These are phyloP conservation scores for Selenicereus undatus DNA, from an alignment of 148 eudicot species.

Conservation along the genomic window DNA sequence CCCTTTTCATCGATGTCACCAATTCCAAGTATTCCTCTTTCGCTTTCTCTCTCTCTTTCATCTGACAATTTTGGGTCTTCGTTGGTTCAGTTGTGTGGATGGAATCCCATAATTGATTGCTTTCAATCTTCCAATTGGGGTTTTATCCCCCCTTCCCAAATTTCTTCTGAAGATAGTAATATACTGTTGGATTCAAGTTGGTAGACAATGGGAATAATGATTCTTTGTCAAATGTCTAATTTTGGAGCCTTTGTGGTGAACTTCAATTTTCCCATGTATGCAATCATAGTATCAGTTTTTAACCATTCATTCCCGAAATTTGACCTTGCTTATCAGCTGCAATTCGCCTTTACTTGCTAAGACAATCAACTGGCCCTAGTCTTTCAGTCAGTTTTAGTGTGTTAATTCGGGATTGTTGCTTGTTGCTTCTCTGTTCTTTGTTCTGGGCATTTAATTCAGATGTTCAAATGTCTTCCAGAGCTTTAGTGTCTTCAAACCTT, in stretches of 20 bases:
- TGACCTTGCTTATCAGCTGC: background rate
- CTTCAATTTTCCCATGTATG: background rate
- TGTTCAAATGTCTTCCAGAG: background rate
- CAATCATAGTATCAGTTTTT: no score
- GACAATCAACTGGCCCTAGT: background rate
- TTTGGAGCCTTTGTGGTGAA: background rate
- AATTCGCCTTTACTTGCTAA: background rate
- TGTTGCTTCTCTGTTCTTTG: background rate
- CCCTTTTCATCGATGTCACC: conserved; percentile 67
- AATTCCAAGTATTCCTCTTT: conserved; percentile 56
- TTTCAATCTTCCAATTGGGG: background rate
- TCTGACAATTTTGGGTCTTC: background rate
- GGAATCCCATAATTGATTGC: no score
- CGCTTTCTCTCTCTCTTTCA: conserved; percentile 7
- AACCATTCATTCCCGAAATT: no score
- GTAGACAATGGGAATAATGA: background rate
- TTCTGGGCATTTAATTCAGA: background rate
- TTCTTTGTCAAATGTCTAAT: background rate
- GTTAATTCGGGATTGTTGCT: background rate
- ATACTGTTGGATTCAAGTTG: no score
- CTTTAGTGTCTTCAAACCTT: background rate
- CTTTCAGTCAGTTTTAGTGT: background rate
- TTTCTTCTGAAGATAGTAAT: background rate
- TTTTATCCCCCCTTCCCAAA: background rate
- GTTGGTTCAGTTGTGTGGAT: background rate